Percentiles rank a stretch among this genome's conserved stretches.
Conservation (phyloP, 1,139 yeast genomes). For the Taiozyma sp. region DNA sequence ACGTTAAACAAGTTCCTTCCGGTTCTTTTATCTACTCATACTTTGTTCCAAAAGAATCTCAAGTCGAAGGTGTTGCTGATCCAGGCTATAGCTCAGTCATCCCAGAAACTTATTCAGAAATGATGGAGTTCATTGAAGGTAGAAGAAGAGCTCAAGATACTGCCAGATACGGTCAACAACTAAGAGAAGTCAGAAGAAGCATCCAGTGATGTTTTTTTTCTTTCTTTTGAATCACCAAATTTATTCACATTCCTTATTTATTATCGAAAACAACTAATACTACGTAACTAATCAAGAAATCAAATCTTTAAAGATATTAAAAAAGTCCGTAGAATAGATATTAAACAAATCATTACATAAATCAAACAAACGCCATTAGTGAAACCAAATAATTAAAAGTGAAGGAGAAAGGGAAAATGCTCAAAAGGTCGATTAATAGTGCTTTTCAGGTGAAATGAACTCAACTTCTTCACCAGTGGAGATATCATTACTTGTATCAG, state of each 20-base stretch:
- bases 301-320: background rate
- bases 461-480: constrained; percentile 23
- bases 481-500: constrained; percentile 20
- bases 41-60: constrained; percentile 62
- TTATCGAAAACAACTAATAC: background rate
- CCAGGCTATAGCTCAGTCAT: constrained; percentile 60
- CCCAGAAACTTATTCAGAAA: constrained; percentile 84
- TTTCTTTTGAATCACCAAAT: background rate
- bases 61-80: constrained; percentile 30
- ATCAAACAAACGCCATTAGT: background rate
- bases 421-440: background rate
- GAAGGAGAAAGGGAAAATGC: background rate
- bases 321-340: background rate
- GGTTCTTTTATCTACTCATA: constrained; percentile 87
- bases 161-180: constrained; percentile 54
- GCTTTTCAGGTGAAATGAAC: constrained; percentile 15
- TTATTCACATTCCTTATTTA: background rate
- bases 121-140: constrained; percentile 88
- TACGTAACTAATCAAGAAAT: background rate
- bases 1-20: constrained; percentile 56
- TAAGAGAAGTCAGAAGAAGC: constrained; percentile 18
- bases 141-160: constrained; percentile 86
- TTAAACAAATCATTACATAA: background rate
- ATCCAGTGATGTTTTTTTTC: background rate
- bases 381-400: background rate